These are phyloP conservation scores for Rhamnella rubrinervis DNA, from an alignment of 331 rosid genomes.

Conservation along the genomic window DNA sequence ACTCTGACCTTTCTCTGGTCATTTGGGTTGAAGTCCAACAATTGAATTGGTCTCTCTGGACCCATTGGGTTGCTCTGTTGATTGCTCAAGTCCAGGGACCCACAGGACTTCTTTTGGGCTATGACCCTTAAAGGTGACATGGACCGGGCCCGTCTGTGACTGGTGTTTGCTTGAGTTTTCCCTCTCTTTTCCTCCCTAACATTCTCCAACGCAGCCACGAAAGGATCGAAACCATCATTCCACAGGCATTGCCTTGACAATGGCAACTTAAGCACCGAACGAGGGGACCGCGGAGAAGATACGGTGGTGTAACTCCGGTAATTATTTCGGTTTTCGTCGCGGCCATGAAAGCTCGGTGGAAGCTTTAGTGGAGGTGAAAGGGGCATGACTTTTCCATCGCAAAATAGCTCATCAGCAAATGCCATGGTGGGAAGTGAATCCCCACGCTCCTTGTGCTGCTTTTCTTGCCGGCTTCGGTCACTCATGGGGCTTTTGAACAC, in stretches of 20 bases:
- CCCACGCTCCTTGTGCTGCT: conserved; percentile 2
- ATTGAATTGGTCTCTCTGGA: conserved; percentile 3
- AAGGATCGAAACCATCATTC: conserved; percentile 90
- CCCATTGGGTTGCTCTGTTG: conserved; percentile 10
- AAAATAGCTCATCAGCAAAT: conserved; percentile 80
- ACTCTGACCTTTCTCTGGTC: no score
- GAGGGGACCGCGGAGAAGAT: conserved; percentile 46
- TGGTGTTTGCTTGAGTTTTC: conserved; percentile 8
- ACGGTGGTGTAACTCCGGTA: conserved; percentile 18
- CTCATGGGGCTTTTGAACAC: neutral
- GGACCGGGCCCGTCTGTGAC: conserved; percentile 42
- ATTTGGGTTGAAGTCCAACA: conserved; percentile 12
- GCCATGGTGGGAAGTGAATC: conserved; percentile 51
- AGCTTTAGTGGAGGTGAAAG: conserved; percentile 65
- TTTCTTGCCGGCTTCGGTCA: neutral
- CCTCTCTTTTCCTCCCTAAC: conserved; percentile 50
- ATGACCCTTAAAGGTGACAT: conserved; percentile 36
- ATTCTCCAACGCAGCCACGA: conserved; percentile 61
- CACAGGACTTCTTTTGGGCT: conserved; percentile 2
- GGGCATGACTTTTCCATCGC: conserved; percentile 71
- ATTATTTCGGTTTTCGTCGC: conserved; percentile 16
- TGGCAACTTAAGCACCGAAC: conserved; percentile 34
- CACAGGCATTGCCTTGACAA: conserved; percentile 39
- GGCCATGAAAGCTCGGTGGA: conserved; percentile 64
- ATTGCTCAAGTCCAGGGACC: conserved; percentile 1